Base-by-base conservation (phyloP, 2,329 filamentous ascomycete genomes). In the Spiromastix sp. region DNA sequence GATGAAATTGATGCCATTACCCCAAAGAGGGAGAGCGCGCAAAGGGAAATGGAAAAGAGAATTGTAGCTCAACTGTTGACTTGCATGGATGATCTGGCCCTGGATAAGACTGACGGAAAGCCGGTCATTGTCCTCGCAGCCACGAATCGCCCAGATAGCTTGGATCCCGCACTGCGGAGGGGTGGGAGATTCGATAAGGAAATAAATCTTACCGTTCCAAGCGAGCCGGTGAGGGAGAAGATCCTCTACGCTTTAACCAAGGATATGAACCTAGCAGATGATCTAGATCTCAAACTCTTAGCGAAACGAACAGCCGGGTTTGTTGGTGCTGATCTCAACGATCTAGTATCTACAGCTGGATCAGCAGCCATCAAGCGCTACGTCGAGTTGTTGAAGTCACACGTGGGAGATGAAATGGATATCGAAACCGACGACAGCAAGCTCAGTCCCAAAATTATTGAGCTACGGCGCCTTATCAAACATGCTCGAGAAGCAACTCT, bases 1-100 rank as follows among this genome's bases (percentile, higher is more conserved):
- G 86, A 94, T 47, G 81, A 94, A 47, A 84, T 96, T 34, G 87
- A 98, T 57, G 80, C 81, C 3, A 91, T 96, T 48, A 84, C 86
- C 32, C 83, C 84, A 0, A 93, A 93, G 56, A 71, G 82, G 37
- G 85, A 93, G 43, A 83, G 76, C 36, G 77, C 81, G 1, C 82
- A 91, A 50, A 79, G 81, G 50, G 85, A 94, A 45, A 89, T 93
- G 76, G 86, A 94, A 54, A 84, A 85, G 52, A 70, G 86, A 35
- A 91, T 93, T 42, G 80, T 93, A 9, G 75, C 78, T 1, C 83
- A 93, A 51, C 76, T 96, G 44, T 66, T 85, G 37, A 80, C 81
- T 13, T 93, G 86, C 38, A 93, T 96, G 81, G 82, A 86, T 49
- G 79, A 82, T 37, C 68, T 96, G 26, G 71, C 76, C 24, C 67